phyloP scores from a whole-genome alignment of 23 red algal genomes.

The Porphyridium purpureum region DNA sequence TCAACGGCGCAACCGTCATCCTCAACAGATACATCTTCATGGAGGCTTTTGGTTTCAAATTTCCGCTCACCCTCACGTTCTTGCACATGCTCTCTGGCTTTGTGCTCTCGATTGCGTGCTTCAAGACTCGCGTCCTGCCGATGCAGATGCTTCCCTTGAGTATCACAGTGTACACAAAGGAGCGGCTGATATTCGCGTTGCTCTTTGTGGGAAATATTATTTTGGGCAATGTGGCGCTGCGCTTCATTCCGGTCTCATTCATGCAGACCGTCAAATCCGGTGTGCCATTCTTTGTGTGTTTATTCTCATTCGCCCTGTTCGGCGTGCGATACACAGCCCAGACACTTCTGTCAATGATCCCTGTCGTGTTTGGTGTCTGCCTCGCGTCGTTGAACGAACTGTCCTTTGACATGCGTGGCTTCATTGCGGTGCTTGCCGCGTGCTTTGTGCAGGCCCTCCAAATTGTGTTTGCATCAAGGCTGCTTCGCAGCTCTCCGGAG shows the following conservation, averaged over 20 bases:
- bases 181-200: constrained; percentile 45
- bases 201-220: constrained; percentile 61
- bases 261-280: constrained; percentile 75
- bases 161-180: constrained; percentile 27
- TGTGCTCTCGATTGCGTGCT: constrained; percentile 28
- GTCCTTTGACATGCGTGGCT: constrained; percentile 68
- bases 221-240: constrained; percentile 57
- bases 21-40: constrained; percentile 81
- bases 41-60: constrained; percentile 28
- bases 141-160: constrained; percentile 48
- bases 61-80: constrained; percentile 50
- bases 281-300: constrained; percentile 37
- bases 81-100: constrained; percentile 66
- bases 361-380: constrained; percentile 57
- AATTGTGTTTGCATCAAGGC: constrained; percentile 50
- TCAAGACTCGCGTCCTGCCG: constrained; percentile 40
- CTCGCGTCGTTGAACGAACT: constrained; percentile 62
- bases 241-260: constrained; percentile 60
- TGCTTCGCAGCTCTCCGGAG: too few relatives aligned
- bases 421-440: constrained; percentile 60
- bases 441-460: constrained; percentile 34
- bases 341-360: constrained; percentile 66
- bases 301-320: constrained; percentile 51
- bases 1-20: constrained; percentile 26
- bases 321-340: constrained; percentile 27